phyloP scores from a whole-genome alignment of 2,329 filamentous ascomycete genomes.

The Dactylellina cionopaga region DNA sequence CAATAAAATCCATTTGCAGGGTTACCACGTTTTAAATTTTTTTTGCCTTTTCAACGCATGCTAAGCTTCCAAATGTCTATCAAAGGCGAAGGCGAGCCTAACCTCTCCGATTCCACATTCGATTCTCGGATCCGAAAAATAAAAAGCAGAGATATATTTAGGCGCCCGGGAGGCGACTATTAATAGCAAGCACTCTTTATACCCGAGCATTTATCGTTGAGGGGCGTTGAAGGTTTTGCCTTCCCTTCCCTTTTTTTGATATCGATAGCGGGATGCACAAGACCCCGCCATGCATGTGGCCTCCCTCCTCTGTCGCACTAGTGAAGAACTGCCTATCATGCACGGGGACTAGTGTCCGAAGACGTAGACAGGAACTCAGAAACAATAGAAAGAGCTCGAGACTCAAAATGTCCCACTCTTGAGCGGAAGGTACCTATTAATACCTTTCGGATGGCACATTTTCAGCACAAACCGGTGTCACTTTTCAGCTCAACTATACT shows the following conservation, averaged over 20 bases:
- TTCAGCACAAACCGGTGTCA: no score
- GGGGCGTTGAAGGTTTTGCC: not conserved
- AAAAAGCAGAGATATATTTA: constrained; percentile 15
- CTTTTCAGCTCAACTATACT: no score
- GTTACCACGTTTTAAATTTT: constrained; percentile 50
- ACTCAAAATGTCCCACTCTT: not conserved
- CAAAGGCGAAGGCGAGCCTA: constrained; percentile 19
- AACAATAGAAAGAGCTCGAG: not conserved
- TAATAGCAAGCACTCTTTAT: constrained; percentile 24
- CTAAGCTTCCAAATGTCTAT: constrained; percentile 33
- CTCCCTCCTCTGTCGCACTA: constrained; percentile 12
- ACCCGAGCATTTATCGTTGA: not conserved
- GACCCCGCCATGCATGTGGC: constrained; percentile 41
- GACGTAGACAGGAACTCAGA: not conserved
- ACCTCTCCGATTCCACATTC: constrained; percentile 27
- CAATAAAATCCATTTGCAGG: constrained; percentile 26
- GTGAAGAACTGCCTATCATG: no score
- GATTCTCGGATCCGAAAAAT: constrained; percentile 31
- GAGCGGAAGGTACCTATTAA: not conserved
- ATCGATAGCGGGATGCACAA: constrained; percentile 31
- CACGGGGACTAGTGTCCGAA: not conserved
- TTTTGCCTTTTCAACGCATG: not conserved
- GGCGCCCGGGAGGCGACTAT: constrained; percentile 37
- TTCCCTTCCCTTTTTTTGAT: not conserved
- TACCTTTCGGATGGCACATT: not conserved